Percentiles rank a stretch among this genome's conserved stretches.
Evolutionary conservation across 1,284 basidiomycete species (phyloP).

Genomic region (Leccinum griseonigrum): DNA sequence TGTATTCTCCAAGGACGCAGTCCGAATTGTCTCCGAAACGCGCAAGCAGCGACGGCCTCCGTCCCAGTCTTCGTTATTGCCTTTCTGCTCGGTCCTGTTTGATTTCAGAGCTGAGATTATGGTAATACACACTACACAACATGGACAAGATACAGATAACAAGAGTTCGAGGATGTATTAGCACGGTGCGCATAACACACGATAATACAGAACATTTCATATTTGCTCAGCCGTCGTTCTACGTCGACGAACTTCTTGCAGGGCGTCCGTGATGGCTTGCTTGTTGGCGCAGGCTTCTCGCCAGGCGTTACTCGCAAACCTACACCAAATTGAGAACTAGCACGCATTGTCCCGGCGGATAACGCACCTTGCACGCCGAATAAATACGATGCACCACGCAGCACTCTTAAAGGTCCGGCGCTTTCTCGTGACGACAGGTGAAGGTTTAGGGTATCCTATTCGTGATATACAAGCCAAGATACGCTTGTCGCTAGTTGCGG

Average conservation of each 20-base stretch:
- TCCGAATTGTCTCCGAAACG: conserved; percentile 51
- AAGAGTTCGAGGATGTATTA: background rate
- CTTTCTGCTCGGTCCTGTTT: background rate
- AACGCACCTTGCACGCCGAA: conserved; percentile 66
- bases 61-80: conserved; percentile 11
- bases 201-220: conserved; percentile 11
- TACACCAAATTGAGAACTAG: conserved; percentile 29
- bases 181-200: conserved; percentile 3
- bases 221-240: conserved; percentile 31
- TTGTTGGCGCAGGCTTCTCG: conserved; percentile 57
- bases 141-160: conserved; percentile 24
- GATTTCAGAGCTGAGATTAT: conserved; percentile 9
- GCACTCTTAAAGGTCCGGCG: conserved; percentile 56
- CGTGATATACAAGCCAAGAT: conserved; percentile 77
- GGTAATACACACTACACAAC: conserved; percentile 24
- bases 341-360: background rate
- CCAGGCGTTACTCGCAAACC: conserved; percentile 61
- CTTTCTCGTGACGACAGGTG: conserved; percentile 37
- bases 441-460: conserved; percentile 56
- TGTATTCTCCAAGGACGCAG: conserved; percentile 70
- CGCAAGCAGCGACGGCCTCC: conserved; percentile 30
- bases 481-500: conserved; percentile 61
- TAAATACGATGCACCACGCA: conserved; percentile 62
- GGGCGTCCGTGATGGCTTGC: conserved; percentile 58
- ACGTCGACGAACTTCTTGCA: conserved; percentile 66